A percentile compares a stretch with the other conserved stretches of the same genome.
phyloP scores from a whole-genome alignment of 257 asterid species.

The Penstemon barbatus region DNA sequence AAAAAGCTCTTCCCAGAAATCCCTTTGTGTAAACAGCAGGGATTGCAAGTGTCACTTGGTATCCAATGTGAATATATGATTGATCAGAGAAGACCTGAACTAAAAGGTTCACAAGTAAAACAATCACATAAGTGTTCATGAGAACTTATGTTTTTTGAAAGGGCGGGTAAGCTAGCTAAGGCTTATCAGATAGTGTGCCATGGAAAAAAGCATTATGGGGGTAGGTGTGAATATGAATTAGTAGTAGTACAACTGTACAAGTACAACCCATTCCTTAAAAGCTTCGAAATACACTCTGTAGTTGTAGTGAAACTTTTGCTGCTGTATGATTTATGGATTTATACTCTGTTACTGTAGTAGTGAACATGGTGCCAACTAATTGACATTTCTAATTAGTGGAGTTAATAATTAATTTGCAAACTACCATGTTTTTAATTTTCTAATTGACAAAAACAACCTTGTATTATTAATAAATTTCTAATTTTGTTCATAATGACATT shows the following conservation, averaged over 20 bases:
- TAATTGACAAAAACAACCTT: too few species aligned
- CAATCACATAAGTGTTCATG: conserved; percentile 45
- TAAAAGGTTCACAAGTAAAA: conserved; percentile 31
- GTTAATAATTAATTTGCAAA: too few species aligned
- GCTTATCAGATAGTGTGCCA: conserved; percentile 27
- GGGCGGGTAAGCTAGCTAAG: neutral
- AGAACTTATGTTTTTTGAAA: conserved; percentile 13
- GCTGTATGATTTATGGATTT: conserved; percentile 26
- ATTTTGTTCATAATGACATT: too few species aligned
- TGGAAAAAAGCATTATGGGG: conserved; percentile 17
- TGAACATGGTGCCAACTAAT: conserved; percentile 15
- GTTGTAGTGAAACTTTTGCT: neutral
- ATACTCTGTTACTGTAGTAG: conserved; percentile 17
- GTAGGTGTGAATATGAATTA: neutral
- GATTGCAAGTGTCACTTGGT: conserved; percentile 59
- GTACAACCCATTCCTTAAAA: conserved; percentile 42
- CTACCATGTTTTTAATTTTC: too few species aligned
- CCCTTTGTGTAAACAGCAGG: conserved; percentile 57
- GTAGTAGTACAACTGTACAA: conserved; percentile 25
- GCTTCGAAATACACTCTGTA: neutral
- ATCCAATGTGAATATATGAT: conserved; percentile 51
- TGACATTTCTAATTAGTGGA: neutral
- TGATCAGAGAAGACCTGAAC: conserved; percentile 30
- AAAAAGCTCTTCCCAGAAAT: conserved; percentile 68
- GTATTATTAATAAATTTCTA: too few species aligned